Base-by-base conservation (phyloP, 2,329 filamentous ascomycete genomes). In the Diaporthe citrichinensis region DNA sequence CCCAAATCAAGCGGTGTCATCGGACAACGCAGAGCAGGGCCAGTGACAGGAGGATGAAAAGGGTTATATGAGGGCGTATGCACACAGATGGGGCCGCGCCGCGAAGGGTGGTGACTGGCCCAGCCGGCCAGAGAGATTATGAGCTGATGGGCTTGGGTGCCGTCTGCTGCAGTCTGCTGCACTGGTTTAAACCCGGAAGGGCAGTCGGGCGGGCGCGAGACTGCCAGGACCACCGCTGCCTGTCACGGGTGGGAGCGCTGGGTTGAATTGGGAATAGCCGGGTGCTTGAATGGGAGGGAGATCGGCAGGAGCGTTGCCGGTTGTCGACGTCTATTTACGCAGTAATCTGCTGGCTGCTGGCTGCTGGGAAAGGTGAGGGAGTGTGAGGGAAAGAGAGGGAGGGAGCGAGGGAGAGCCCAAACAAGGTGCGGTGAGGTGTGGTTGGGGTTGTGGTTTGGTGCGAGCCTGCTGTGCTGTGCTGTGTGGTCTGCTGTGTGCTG, bases 111-210 rank as follows among this genome's bases (percentile, higher is more conserved):
- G 46, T 69, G 44, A 36, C 62, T 73, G 62, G 62, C 25, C 71
- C 46, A 73, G 62, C 51, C 55, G 61, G 57, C 53, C 39, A 34
- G 53, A 53, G 51, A 68, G 71, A 71, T 65, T 53, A 73, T 73
- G 71, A 65, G 71, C 71, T 73, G 71, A 73, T 73, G 71, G n/a
- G 65, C 65, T 55, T 69, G 65, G 65, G 31, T 41, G 46, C 49
- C n/a, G 46, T 65, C 25, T 73, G 71, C 41, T 34, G 61, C 25
- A 23, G 17, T 49, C 61, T 65, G 25, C 20, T 55, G 71, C 44
- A 62, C 58, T 73, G 71, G 59, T 73, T 73, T 73, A 73, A 69
- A 73, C 71, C 71, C 71, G 71, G 71, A 73, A 51, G 58, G 71
- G 71, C 58, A 73, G 25, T 62, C 36, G 58, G 46, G 34, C 46